A percentile compares a stretch with the other conserved stretches of the same genome.
These are phyloP conservation scores for Chalciporus pseudorubinellus DNA, from an alignment of 768 basidiomycete species.

Conservation along the genomic window DNA sequence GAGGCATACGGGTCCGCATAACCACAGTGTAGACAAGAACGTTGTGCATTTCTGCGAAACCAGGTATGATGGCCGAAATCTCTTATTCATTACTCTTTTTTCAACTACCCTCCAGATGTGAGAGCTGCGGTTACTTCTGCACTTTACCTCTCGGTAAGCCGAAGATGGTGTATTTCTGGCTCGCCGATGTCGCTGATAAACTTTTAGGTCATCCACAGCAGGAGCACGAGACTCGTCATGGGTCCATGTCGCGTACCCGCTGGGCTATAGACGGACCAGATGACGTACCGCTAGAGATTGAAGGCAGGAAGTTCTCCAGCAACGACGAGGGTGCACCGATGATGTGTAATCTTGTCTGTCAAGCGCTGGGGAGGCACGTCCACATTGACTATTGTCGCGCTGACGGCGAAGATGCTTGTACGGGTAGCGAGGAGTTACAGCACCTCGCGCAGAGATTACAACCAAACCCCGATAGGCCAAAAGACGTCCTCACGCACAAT, in stretches of 20 bases:
- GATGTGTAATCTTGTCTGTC: conserved; percentile 59
- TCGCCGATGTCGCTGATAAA: accelerated
- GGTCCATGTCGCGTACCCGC: conserved; percentile 57
- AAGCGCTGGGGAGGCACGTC: conserved; percentile 54
- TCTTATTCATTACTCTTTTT: background rate
- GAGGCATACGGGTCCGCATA: conserved; percentile 42
- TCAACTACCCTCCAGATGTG: conserved; percentile 38
- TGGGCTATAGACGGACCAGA: conserved; percentile 59
- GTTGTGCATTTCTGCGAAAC: conserved; percentile 51
- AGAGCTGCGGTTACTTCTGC: conserved; percentile 57
- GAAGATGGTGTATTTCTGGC: background rate
- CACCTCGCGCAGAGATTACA: conserved; percentile 43
- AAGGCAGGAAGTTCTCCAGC: conserved; percentile 54
- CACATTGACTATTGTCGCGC: conserved; percentile 59
- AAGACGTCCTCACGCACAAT: conserved; percentile 54
- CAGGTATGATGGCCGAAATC: background rate
- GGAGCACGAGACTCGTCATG: conserved; percentile 62
- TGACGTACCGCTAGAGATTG: conserved; percentile 49
- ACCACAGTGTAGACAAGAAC: conserved; percentile 38
- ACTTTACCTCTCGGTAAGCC: conserved; percentile 50
- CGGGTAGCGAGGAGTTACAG: conserved; percentile 39
- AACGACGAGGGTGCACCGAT: conserved; percentile 61
- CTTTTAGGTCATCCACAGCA: conserved; percentile 52
- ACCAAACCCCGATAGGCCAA: conserved; percentile 46
- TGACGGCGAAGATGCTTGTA: conserved; percentile 36